A percentile compares a stretch with the other conserved stretches of the same genome.
These are phyloP conservation scores for Fusarium buxicola DNA, from an alignment of 2,329 filamentous ascomycete species.

Conservation along the genomic window DNA sequence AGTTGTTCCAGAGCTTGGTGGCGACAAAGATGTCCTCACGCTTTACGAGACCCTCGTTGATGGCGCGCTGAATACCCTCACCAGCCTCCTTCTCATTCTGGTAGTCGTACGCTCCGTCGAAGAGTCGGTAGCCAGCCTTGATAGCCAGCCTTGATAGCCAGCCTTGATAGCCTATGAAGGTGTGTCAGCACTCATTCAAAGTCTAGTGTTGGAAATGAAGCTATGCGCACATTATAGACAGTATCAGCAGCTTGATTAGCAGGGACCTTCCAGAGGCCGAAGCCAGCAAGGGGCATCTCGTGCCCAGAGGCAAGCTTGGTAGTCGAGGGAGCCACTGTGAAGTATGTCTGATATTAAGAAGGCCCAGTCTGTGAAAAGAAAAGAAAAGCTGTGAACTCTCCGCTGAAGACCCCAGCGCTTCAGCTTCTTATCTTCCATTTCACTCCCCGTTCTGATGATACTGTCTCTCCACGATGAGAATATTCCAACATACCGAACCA, in stretches of 20 bases:
- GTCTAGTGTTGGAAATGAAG: neutral
- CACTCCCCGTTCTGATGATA: constrained; percentile 19
- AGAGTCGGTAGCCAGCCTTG: constrained; percentile 64
- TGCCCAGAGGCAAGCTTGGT: constrained; percentile 43
- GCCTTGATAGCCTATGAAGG: constrained; percentile 58
- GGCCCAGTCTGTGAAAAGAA: neutral
- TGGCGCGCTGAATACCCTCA: constrained; percentile 68
- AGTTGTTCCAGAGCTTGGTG: constrained; percentile 91
- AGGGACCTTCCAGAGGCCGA: constrained; percentile 78
- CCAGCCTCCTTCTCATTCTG: constrained; percentile 75
- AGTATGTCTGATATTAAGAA: constrained; percentile 1
- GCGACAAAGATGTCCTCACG: constrained; percentile 88
- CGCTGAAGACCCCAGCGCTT: neutral
- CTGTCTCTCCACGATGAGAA: constrained; percentile 24
- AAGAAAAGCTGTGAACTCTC: neutral
- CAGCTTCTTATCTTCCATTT: constrained; percentile 17
- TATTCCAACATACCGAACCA: constrained; percentile 19
- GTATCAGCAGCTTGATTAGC: constrained; percentile 57
- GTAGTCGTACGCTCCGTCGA: constrained; percentile 68
- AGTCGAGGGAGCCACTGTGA: constrained; percentile 36
- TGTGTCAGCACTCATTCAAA: constrained; percentile 2
- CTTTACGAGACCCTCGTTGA: constrained; percentile 69
- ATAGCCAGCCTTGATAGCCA: constrained; percentile 65
- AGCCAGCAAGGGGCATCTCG: constrained; percentile 60
- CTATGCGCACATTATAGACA: constrained; percentile 66